Conservation (phyloP, 1,139 yeast genomes). For the Blastobotrys petasosporus region DNA sequence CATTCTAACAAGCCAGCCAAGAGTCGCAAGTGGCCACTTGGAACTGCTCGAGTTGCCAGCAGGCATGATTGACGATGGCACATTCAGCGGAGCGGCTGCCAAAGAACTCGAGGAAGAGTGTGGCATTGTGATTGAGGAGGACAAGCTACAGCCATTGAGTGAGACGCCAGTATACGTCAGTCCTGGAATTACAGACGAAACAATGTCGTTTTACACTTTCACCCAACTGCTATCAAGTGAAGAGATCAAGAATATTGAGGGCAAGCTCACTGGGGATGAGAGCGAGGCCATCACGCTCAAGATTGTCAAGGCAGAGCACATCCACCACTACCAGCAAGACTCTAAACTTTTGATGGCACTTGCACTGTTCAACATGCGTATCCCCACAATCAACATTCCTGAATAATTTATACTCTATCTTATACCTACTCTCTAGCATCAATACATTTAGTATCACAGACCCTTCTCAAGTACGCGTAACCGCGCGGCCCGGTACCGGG, state of each 20-base stretch:
- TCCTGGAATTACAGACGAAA: slow-evolving; percentile 24
- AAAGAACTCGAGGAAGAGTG: slow-evolving; percentile 26
- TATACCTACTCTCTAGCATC: background rate
- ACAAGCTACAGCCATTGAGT: slow-evolving; percentile 17
- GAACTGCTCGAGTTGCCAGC: slow-evolving; percentile 24
- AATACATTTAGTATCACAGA: too few relatives aligned
- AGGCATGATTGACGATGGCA: slow-evolving; percentile 26
- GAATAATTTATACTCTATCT: background rate
- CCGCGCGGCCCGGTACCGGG: too few relatives aligned
- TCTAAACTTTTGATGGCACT: slow-evolving; percentile 22
- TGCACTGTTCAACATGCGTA: slow-evolving; percentile 12
- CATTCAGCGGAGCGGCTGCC: slow-evolving; percentile 25
- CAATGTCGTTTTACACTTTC: slow-evolving; percentile 17
- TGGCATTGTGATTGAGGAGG: slow-evolving; percentile 18
- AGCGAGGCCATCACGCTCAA: slow-evolving; percentile 20
- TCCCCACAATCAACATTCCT: background rate
- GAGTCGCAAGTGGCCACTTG: slow-evolving; percentile 23
- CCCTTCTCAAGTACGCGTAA: too few relatives aligned
- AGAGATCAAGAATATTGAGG: slow-evolving; percentile 19
- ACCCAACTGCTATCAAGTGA: slow-evolving; percentile 13
- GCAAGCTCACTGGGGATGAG: slow-evolving; percentile 18
- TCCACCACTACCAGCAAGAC: slow-evolving; percentile 15
- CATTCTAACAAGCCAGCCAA: slow-evolving; percentile 23
- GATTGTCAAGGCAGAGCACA: slow-evolving; percentile 16
- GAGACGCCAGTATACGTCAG: slow-evolving; percentile 14